phyloP scores from a whole-genome alignment of 371 early-diverging fungal genomes.

The Chytridiales sp. region DNA sequence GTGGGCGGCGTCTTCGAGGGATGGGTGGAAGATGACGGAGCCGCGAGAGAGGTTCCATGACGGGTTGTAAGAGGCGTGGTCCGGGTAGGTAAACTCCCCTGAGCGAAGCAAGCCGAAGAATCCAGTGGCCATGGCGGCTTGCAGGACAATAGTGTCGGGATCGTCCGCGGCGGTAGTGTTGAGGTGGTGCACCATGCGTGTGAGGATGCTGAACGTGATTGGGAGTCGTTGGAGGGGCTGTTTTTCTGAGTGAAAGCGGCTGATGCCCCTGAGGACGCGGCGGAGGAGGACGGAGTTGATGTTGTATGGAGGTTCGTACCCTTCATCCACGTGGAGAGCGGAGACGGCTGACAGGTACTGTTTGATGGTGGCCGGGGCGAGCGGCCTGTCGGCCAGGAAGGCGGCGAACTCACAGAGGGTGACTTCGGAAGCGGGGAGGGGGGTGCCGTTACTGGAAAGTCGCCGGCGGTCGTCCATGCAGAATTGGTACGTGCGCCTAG shows the following conservation, averaged over 20 bases:
- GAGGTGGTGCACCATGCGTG: neutral
- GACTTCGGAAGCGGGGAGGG: constrained; percentile 6
- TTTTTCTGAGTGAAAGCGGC: neutral
- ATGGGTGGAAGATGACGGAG: neutral
- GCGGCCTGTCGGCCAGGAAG: neutral
- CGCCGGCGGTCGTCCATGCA: neutral
- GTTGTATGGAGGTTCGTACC: neutral
- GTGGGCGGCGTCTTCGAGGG: constrained; percentile 2
- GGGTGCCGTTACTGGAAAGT: neutral
- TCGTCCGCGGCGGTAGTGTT: neutral
- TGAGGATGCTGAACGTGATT: neutral
- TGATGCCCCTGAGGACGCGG: constrained; percentile 1
- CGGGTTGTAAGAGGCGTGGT: neutral
- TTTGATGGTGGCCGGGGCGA: constrained; percentile 11
- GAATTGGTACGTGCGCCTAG: constrained; percentile 12
- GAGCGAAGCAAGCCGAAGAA: constrained; percentile 6
- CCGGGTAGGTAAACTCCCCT: neutral
- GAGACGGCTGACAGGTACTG: constrained; percentile 5
- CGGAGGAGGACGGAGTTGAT: neutral
- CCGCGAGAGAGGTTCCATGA: neutral
- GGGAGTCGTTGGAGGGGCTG: neutral
- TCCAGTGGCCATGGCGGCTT: neutral
- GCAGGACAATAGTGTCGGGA: neutral
- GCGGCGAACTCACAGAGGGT: constrained; percentile 3
- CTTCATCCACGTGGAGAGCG: constrained; percentile 2